Evolutionary conservation across 2,329 filamentous ascomycete species (phyloP).

Genomic region (Clonostachys rhizophaga): DNA sequence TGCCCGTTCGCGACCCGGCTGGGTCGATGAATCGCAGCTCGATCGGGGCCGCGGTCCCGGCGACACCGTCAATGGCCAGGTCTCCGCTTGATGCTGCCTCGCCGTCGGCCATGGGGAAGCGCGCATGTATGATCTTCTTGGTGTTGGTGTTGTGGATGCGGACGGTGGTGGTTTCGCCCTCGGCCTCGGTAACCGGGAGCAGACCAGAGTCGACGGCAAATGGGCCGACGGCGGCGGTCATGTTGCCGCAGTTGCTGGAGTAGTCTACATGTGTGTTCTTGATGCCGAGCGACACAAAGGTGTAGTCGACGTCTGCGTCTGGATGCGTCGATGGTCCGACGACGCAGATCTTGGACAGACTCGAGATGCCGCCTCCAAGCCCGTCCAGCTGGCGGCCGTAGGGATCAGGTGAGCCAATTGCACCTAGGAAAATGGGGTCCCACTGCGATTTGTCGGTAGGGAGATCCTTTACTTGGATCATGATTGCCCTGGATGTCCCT

Average conservation of each 20-base stretch:
- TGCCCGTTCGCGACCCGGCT: constrained; percentile 58
- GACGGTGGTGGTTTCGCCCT: constrained; percentile 35
- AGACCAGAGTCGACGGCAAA: constrained; percentile 23
- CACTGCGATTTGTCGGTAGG: too few species aligned
- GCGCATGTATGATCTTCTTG: constrained; percentile 47
- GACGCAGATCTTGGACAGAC: background rate
- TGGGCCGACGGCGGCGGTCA: constrained; percentile 63
- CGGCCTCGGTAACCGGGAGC: constrained; percentile 5
- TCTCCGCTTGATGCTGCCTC: constrained; percentile 28
- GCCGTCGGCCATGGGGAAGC: constrained; percentile 12
- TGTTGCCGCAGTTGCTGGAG: constrained; percentile 73
- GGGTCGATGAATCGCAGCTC: constrained; percentile 55
- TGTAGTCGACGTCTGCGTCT: constrained; percentile 62
- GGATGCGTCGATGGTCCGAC: background rate
- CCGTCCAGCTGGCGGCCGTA: background rate
- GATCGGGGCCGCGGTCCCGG: constrained; percentile 48
- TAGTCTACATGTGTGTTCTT: constrained; percentile 56
- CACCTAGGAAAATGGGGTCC: too few species aligned
- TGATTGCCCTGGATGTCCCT: too few species aligned
- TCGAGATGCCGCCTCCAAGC: background rate
- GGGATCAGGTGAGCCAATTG: background rate
- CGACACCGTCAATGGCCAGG: constrained; percentile 57
- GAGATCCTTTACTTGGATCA: too few species aligned
- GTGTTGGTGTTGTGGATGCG: constrained; percentile 71
- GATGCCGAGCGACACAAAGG: constrained; percentile 66